A percentile compares a stretch with the other conserved stretches of the same genome.
These are phyloP conservation scores for Omphalotus guepiniiformis DNA, from an alignment of 768 basidiomycete genomes.

Conservation along the genomic window DNA sequence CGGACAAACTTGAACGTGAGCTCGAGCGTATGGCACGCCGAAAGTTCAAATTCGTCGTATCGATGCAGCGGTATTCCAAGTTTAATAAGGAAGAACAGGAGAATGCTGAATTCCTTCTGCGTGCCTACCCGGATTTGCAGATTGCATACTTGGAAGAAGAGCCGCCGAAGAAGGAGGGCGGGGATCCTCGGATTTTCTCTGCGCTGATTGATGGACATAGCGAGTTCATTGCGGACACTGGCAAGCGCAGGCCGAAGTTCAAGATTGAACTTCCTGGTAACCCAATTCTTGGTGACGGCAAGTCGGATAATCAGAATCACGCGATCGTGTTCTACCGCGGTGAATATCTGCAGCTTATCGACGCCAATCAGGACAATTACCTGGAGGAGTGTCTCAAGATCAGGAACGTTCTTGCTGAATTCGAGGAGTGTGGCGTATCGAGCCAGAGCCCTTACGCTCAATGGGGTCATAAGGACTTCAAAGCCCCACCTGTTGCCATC, in stretches of 20 bases:
- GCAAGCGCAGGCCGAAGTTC: constrained; percentile 92
- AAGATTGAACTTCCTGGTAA: constrained; percentile 98
- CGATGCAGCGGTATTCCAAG: constrained; percentile 99
- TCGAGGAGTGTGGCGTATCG: constrained; percentile 87
- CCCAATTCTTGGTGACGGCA: constrained; percentile 98
- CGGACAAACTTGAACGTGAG: constrained; percentile 93
- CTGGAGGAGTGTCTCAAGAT: constrained; percentile 99
- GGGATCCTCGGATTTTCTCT: constrained; percentile 93
- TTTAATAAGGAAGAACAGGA: constrained; percentile 99
- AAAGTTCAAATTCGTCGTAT: constrained; percentile 99
- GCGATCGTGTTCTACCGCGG: constrained; percentile 99
- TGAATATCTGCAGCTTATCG: constrained; percentile 98
- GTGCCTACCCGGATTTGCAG: constrained; percentile 97
- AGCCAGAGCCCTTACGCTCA: constrained; percentile 90
- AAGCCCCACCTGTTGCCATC: constrained; percentile 87
- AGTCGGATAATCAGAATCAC: constrained; percentile 99
- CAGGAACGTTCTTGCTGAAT: constrained; percentile 95
- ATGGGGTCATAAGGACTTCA: constrained; percentile 87
- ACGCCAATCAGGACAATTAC: constrained; percentile 99
- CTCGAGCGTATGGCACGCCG: constrained; percentile 96
- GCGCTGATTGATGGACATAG: constrained; percentile 97
- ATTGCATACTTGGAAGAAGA: constrained; percentile 99
- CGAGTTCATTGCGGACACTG: constrained; percentile 87
- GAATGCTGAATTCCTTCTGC: constrained; percentile 95
- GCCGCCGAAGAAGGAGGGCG: constrained; percentile 87